Evolutionary conservation across 352 stramenopile genomes (phyloP), one percentile per base, ranked within the genome.

Genomic region (Blastocystis sp.): DNA sequence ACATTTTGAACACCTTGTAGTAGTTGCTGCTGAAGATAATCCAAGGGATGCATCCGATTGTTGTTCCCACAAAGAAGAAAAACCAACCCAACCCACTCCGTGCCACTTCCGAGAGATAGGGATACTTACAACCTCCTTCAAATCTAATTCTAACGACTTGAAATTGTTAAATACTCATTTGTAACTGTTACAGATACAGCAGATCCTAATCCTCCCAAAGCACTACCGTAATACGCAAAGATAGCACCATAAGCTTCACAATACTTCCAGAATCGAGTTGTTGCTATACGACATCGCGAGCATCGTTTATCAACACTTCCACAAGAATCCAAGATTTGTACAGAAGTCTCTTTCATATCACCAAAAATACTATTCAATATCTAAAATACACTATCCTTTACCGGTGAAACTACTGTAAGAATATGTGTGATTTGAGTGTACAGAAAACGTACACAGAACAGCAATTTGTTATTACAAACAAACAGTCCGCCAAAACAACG

Each of bases 101-200:
- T 67, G 71, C 71, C 5, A 83, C 71, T 66, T 83, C 71, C 0
- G 71, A 83, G 3, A 83, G 37, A 54, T 83, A 83, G n/a, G 71
- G 71, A 66, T 83, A 83, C 29, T 83, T 83, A 56, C 71, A 83
- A 5, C 71, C 71, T 49, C 71, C 71, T 51, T 83, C 71, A 83
- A 83, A 83, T 42, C 71, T 83, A 52, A 32, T 43, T 9, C 19
- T 65, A 11, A 65, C 12, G 46, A 83, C 5, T 11, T 4, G 11
- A 46, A 3, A 24, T 12, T 5, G 1, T 49, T 11, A 19, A 21
- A 1, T 83, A 83, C 71, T 83, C 71, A 66, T 83, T 83, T 29
- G 66, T 29, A 27, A 83, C 42, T 32, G 71, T 16, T 37, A 83
- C 21, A 46, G 65, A 19, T 11, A 83, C 24, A 19, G 46, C 52